Percentiles rank a stretch among this genome's conserved stretches.
Evolutionary conservation across 768 basidiomycete species (phyloP).

Genomic region (Termitomyces sp.): DNA sequence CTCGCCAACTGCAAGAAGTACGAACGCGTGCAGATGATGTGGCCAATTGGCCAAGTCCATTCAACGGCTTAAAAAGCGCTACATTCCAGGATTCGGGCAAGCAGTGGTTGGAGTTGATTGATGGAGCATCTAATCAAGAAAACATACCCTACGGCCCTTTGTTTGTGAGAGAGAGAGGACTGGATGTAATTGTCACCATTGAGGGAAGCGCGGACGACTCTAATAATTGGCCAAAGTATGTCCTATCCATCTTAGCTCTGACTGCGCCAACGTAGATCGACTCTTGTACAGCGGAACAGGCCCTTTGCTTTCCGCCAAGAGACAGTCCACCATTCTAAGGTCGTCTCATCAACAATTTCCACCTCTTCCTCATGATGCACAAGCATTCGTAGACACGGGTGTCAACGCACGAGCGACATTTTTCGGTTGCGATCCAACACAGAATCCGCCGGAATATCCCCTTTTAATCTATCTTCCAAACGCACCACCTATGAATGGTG

Average conservation of each 20-base stretch:
- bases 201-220: conserved; percentile 58
- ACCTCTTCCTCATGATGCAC: conserved; percentile 47
- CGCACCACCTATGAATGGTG: conserved; percentile 61
- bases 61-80: conserved; percentile 36
- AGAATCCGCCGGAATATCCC: conserved; percentile 51
- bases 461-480: conserved; percentile 74
- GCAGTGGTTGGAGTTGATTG: conserved; percentile 57
- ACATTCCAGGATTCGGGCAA: conserved; percentile 51
- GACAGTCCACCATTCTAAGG: conserved; percentile 37
- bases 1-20: conserved; percentile 39
- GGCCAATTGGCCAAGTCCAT: conserved; percentile 69
- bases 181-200: conserved; percentile 75
- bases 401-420: conserved; percentile 68
- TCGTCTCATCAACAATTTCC: conserved; percentile 58
- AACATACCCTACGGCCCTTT: conserved; percentile 69
- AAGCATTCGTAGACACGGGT: conserved; percentile 51
- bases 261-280: neutral
- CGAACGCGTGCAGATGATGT: conserved; percentile 52
- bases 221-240: conserved; percentile 68
- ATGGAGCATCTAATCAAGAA: conserved; percentile 65
- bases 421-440: conserved; percentile 65
- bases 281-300: conserved; percentile 42
- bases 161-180: conserved; percentile 57
- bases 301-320: conserved; percentile 36
- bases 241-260: neutral